Evolutionary conservation across 1,284 basidiomycete genomes (phyloP), one percentile per base, ranked within the genome.

Genomic region (Cutaneotrichosporon sp.): DNA sequence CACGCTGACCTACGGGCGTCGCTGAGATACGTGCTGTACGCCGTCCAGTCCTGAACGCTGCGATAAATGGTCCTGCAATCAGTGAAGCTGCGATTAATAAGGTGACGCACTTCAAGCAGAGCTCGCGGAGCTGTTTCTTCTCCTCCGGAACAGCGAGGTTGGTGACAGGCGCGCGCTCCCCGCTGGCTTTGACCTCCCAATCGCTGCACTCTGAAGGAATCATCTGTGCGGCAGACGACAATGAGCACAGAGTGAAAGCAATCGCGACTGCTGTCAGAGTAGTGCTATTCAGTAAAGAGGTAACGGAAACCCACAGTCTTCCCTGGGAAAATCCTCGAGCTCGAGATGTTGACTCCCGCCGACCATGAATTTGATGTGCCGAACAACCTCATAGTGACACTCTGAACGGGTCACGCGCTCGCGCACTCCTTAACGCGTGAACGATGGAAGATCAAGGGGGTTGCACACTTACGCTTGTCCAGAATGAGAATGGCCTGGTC

Each of bases 31-130:
- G 56, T 61, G 32, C 72, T 72, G 51, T 72, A 75, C 10, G 64
- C 70, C 14, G 60, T 68, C 72, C 72, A 75, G 48, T 75, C 74
- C 46, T 75, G 74, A 1, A 71, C 67, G 49, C 71, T 74, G 16
- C 74, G 62, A 55, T 74, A 70, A 2, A 75, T 47, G 2, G 71
- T 65, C 6, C 74, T 75, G 17, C n/a, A 34, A 16, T 16, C 14
- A 52, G 32, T 26, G 45, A 31, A 51, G 42, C 35, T 17, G 5
- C 27, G 6, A 16, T 20, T 10, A n/a, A n/a, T n/a, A n/a, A n/a
- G n/a, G n/a, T 8, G 12, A 54, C 66, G 59, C 34, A 66, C 68
- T 55, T 51, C 22, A 69, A 49, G 55, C 67, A 70, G 37, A n/a
- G 41, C 16, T 43, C 11, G 5, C 46, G 35, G n/a, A n/a, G n/a